phyloP scores from a whole-genome alignment of 148 eudicot genomes.

The Linanthus parryae region DNA sequence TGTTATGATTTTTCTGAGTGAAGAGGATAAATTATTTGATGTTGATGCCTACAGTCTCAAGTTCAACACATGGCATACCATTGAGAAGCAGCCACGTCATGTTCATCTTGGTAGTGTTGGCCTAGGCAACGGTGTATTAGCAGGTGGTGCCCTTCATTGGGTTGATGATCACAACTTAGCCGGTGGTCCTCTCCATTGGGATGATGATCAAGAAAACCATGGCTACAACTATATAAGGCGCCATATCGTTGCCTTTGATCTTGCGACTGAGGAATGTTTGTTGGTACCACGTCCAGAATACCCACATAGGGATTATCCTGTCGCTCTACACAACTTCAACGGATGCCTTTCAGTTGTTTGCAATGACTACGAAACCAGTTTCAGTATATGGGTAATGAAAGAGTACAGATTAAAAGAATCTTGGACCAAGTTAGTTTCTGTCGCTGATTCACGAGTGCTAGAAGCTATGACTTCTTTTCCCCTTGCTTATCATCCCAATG shows the following conservation, averaged over 20 bases:
- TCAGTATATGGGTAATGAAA: constrained; percentile 51
- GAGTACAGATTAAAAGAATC: constrained; percentile 35
- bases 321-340: constrained; percentile 16
- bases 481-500: no score
- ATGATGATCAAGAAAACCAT: no score
- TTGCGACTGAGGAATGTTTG: constrained; percentile 22
- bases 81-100: constrained; percentile 27
- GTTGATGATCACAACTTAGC: no score
- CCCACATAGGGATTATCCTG: neutral
- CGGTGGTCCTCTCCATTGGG: no score
- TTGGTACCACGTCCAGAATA: constrained; percentile 24
- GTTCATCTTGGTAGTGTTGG: no score
- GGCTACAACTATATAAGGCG: no score
- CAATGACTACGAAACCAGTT: constrained; percentile 4
- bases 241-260: constrained; percentile 30
- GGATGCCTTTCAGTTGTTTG: constrained; percentile 25
- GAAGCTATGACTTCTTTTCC: no score
- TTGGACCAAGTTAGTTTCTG: constrained; percentile 37
- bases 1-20: constrained; percentile 30
- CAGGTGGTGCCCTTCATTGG: constrained; percentile 40
- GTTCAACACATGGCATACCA: constrained; percentile 30
- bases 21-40: constrained; percentile 1
- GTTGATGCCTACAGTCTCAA: constrained; percentile 42
- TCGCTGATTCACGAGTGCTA: no score
- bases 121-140: constrained; percentile 24